Base-by-base conservation (phyloP, 2,329 filamentous ascomycete species). In the Aspergillus japonicus region DNA sequence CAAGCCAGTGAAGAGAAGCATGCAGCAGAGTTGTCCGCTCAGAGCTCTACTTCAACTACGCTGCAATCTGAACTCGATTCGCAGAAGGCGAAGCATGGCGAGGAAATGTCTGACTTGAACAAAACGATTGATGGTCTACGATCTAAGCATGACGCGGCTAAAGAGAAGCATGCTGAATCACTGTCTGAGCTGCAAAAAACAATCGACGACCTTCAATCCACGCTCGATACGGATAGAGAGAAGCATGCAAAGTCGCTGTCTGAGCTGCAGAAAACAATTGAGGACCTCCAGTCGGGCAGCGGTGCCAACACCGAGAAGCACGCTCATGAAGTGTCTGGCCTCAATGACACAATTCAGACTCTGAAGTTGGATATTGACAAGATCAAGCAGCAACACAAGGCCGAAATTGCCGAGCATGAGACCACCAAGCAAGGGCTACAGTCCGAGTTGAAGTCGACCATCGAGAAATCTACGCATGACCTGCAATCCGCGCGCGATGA, bases 381-480 rank as follows among this genome's bases (percentile, higher is more conserved):
- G 81, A 81, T 82, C 47, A 88, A 88, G 69, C 80, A 81, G 61
- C 85, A 86, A 51, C 71, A 78, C 24, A 87, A 89, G 44, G 84
- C 83, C 1, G 85, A 89, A 66, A 78, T 83, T 53, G 81, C 83
- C 11, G 85, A 87, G 61, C 75, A 89, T 12, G 82, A 82, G 68
- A 81, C 81, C 8, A 85, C 80, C 3, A 80, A 87, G 29, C 83
- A 82, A 54, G 80, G 82, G 50, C 76, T 91, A 14, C 84, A 89
- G 69, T 66, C 62, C 12, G 68, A 75, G 54, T 68, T 80, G 31
- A 69, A 66, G 11, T 69, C 88, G 81, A 80, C 83, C 47, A 85
- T 83, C 44, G 66, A 73, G 33, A 72, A 74, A 52, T 69, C 67
- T 66, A 71, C 79, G 0, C 81, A 86, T 64, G 88, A 90, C 64